phyloP scores from a whole-genome alignment of 1,284 basidiomycete genomes.

The Leccinum holopus region DNA sequence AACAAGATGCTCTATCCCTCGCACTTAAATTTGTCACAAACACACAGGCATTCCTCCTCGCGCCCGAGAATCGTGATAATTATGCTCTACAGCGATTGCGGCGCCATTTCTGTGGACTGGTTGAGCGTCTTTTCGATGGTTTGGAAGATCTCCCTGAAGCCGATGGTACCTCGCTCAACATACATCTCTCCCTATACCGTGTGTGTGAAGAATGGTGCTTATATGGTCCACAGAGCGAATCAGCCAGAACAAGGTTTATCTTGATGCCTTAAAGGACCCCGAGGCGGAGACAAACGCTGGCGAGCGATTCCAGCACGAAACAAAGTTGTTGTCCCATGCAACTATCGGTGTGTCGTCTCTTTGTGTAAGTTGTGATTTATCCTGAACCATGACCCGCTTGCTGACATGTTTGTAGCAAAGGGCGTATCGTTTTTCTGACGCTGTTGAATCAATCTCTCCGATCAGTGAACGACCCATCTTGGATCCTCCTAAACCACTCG shows the following conservation, averaged over 20 bases:
- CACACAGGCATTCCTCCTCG: conserved; percentile 75
- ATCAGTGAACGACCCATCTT: conserved; percentile 33
- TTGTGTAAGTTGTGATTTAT: conserved; percentile 57
- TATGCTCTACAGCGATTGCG: conserved; percentile 81
- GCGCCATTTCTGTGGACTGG: conserved; percentile 86
- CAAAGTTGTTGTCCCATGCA: conserved; percentile 69
- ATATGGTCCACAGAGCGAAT: conserved; percentile 74
- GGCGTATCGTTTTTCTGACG: conserved; percentile 68
- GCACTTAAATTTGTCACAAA: conserved; percentile 86
- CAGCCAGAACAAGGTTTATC: conserved; percentile 70
- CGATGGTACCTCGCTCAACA: conserved; percentile 73
- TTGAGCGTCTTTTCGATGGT: conserved; percentile 83
- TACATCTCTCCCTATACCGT: conserved; percentile 79
- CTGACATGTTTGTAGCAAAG: conserved; percentile 51
- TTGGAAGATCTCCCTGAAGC: conserved; percentile 70
- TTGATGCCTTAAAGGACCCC: conserved; percentile 56
- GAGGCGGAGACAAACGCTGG: conserved; percentile 52
- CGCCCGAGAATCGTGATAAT: conserved; percentile 72
- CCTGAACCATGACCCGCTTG: background rate
- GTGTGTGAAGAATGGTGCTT: conserved; percentile 95
- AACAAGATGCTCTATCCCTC: conserved; percentile 73
- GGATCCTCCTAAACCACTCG: conserved; percentile 53
- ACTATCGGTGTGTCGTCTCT: conserved; percentile 85
- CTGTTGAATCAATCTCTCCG: conserved; percentile 38
- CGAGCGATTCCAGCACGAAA: conserved; percentile 75